These are phyloP conservation scores for Lactarius pseudohatsudake DNA, from an alignment of 768 basidiomycete species.

Conservation along the genomic window DNA sequence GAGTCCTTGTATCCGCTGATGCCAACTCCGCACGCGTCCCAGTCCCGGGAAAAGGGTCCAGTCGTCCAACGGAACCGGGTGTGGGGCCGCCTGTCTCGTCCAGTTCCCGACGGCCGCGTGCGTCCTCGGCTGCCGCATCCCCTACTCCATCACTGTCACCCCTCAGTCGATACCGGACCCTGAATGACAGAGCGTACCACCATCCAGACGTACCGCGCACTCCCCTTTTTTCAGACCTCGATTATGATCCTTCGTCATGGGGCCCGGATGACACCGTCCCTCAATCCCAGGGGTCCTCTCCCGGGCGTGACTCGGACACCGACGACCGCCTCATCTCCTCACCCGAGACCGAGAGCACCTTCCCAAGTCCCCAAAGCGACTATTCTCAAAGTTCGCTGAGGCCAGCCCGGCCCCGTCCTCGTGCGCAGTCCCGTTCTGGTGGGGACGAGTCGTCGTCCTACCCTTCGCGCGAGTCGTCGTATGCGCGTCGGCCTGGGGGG, in stretches of 20 bases:
- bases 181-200: slow-evolving; percentile 18
- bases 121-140: not conserved
- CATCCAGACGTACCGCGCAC: slow-evolving; percentile 23
- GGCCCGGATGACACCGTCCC: too few relatives aligned
- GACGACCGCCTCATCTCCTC: not conserved
- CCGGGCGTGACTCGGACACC: not conserved
- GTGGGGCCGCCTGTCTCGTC: not conserved
- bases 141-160: not conserved
- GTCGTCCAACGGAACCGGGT: slow-evolving; percentile 2
- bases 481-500: not conserved
- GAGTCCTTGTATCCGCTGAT: not conserved
- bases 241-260: not conserved
- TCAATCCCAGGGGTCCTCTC: not conserved
- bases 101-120: not conserved
- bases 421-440: not conserved
- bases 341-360: not conserved
- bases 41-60: not conserved
- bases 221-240: slow-evolving; percentile 13
- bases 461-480: not conserved
- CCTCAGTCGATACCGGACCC: slow-evolving; percentile 6
- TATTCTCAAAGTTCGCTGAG: not conserved
- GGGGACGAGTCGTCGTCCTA: slow-evolving; percentile 3
- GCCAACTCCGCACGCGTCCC: not conserved
- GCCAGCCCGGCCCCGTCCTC: not conserved
- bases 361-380: not conserved